Evolutionary conservation across 495 filamentous ascomycete species (phyloP).

Genomic region (Cercophora sp.): DNA sequence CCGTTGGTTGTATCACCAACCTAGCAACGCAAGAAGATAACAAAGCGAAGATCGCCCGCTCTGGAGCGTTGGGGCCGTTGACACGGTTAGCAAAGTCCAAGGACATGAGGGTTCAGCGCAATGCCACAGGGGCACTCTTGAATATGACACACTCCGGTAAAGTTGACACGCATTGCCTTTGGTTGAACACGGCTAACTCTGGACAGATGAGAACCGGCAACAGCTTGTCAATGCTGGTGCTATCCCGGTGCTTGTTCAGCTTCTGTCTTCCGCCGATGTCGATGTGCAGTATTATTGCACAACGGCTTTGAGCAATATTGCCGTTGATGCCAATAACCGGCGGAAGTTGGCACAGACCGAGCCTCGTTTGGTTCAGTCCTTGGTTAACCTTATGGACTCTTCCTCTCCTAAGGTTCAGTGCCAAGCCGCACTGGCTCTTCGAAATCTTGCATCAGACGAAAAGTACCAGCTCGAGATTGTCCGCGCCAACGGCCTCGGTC

Average conservation of each 20-base stretch:
- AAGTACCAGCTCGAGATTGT: constrained; percentile 99
- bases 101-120: constrained; percentile 97
- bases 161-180: neutral
- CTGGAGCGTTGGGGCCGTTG: constrained; percentile 84
- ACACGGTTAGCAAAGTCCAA: constrained; percentile 93
- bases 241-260: constrained; percentile 91
- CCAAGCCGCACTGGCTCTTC: constrained; percentile 88
- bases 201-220: constrained; percentile 88
- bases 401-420: constrained; percentile 97
- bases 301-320: constrained; percentile 96
- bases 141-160: constrained; percentile 99
- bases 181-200: constrained; percentile 21
- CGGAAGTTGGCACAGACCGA: constrained; percentile 88
- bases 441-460: constrained; percentile 95
- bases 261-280: constrained; percentile 85
- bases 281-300: constrained; percentile 99
- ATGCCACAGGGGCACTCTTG: constrained; percentile 90
- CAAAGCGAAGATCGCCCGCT: constrained; percentile 96
- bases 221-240: constrained; percentile 95
- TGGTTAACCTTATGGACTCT: constrained; percentile 95
- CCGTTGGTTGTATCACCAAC: constrained; percentile 97
- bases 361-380: constrained; percentile 79
- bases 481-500: constrained; percentile 73
- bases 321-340: constrained; percentile 85
- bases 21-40: constrained; percentile 97